Evolutionary conservation across 495 filamentous ascomycete genomes (phyloP).

Genomic region (Corynascus novoguineensis): DNA sequence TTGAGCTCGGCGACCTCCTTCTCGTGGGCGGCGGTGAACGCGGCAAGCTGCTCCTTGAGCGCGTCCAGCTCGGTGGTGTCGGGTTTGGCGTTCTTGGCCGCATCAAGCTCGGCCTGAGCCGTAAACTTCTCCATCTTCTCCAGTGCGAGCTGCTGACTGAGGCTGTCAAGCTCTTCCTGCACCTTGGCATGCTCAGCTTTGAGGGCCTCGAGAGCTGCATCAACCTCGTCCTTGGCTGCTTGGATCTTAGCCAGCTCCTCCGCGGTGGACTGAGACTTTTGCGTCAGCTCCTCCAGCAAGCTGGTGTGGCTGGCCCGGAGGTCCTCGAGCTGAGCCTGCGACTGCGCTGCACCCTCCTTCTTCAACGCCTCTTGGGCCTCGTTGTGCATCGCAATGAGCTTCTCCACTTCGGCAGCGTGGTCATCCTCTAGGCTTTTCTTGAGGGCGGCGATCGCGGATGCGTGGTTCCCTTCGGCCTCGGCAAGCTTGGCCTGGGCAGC

Average conservation of each 20-base stretch:
- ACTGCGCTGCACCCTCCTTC: slow-evolving; percentile 28
- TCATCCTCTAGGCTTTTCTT: slow-evolving; percentile 42
- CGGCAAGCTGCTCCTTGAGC: slow-evolving; percentile 38
- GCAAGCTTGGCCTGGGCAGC: slow-evolving; percentile 33
- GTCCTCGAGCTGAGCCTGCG: slow-evolving; percentile 35
- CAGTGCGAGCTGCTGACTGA: slow-evolving; percentile 45
- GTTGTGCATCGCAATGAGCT: slow-evolving; percentile 40
- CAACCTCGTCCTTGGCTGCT: slow-evolving; percentile 21
- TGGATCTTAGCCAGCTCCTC: slow-evolving; percentile 24
- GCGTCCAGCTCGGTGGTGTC: slow-evolving; percentile 43
- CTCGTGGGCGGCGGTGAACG: slow-evolving; percentile 19
- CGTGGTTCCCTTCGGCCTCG: slow-evolving; percentile 36
- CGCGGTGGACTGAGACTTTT: slow-evolving; percentile 30
- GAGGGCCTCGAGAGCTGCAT: slow-evolving; percentile 19
- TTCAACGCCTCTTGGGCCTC: slow-evolving; percentile 39
- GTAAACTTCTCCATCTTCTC: slow-evolving; percentile 53
- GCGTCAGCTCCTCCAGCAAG: slow-evolving; percentile 38
- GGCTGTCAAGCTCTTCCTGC: slow-evolving; percentile 38
- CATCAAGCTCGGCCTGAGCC: slow-evolving; percentile 51
- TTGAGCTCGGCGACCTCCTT: slow-evolving; percentile 28
- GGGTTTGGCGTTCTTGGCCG: slow-evolving; percentile 45
- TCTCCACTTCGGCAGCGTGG: slow-evolving; percentile 46
- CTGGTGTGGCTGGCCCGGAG: slow-evolving; percentile 39
- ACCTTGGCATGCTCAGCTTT: slow-evolving; percentile 34
- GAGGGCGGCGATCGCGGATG: slow-evolving; percentile 33